Conservation (phyloP, 2,329 filamentous ascomycete species). For the Stachybotrys chlorohalonatus region DNA sequence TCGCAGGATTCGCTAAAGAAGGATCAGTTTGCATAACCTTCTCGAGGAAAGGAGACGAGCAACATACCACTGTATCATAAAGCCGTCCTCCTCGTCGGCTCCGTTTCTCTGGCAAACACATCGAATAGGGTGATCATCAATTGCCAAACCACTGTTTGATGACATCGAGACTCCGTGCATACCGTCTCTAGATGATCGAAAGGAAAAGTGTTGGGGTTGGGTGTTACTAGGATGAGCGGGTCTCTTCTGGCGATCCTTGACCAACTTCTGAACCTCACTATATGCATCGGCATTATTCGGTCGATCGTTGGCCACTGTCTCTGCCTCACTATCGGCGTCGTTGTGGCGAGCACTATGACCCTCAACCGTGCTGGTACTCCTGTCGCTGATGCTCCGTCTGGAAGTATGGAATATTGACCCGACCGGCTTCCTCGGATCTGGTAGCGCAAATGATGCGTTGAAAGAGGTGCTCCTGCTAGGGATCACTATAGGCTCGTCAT, state of each 20-base stretch:
- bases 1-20: slow-evolving; percentile 50
- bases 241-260: slow-evolving; percentile 40
- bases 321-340: slow-evolving; percentile 47
- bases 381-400: slow-evolving; percentile 39
- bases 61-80: slow-evolving; percentile 56
- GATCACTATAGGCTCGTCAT: slow-evolving; percentile 57
- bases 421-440: slow-evolving; percentile 41
- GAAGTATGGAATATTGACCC: slow-evolving; percentile 38
- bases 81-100: slow-evolving; percentile 37
- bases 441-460: slow-evolving; percentile 44
- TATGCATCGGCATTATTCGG: slow-evolving; percentile 44
- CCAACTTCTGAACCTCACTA: slow-evolving; percentile 50
- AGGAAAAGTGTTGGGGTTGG: slow-evolving; percentile 24
- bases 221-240: slow-evolving; percentile 18
- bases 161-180: neutral
- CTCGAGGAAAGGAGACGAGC: neutral
- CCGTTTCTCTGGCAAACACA: slow-evolving; percentile 46
- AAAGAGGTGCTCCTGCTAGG: slow-evolving; percentile 50
- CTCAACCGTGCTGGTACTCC: slow-evolving; percentile 32
- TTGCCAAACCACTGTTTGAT: slow-evolving; percentile 26
- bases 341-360: slow-evolving; percentile 24
- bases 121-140: slow-evolving; percentile 35
- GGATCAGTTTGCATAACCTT: neutral
- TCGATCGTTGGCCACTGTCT: slow-evolving; percentile 44
- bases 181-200: neutral